These are phyloP conservation scores for Oryza punctata DNA, from an alignment of 176 grass and related monocot species.

Conservation along the genomic window DNA sequence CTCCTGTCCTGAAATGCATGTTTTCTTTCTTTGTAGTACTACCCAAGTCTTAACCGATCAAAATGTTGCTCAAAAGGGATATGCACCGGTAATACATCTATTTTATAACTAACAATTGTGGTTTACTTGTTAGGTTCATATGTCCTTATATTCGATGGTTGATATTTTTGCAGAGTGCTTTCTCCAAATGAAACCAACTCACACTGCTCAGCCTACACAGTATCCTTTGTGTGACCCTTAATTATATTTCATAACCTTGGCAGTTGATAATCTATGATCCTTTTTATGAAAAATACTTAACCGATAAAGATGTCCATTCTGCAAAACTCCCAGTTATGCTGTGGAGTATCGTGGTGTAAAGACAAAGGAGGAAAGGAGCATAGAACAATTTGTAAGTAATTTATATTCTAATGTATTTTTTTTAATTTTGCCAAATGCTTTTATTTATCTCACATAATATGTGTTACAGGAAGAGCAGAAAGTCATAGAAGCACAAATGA, in stretches of 20 bases:
- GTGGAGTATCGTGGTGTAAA: conserved; percentile 97
- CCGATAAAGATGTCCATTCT: conserved; percentile 91
- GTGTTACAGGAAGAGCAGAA: conserved; percentile 91
- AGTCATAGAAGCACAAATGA: conserved; percentile 98
- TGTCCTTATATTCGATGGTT: conserved; percentile 39
- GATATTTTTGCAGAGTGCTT: conserved; percentile 85
- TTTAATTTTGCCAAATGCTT: neutral
- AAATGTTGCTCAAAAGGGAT: conserved; percentile 98
- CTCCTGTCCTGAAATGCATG: conserved; percentile 15
- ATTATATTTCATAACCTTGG: conserved; percentile 29
- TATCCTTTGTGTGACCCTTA: conserved; percentile 62
- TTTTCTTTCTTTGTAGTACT: conserved; percentile 68
- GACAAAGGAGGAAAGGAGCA: conserved; percentile 97
- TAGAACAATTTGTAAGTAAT: conserved; percentile 93
- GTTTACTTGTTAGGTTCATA: conserved; percentile 4
- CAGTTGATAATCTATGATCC: neutral
- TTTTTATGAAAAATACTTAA: conserved; percentile 51
- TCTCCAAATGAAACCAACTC: conserved; percentile 94
- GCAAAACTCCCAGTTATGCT: conserved; percentile 96
- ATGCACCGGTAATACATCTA: conserved; percentile 81
- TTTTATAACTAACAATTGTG: neutral
- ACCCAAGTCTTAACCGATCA: conserved; percentile 96
- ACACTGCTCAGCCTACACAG: conserved; percentile 93
- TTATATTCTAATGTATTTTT: conserved; percentile 28
- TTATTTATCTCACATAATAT: conserved; percentile 38